Conservation (phyloP, 345 rosid species). For the Eucalyptus lansdowneana region DNA sequence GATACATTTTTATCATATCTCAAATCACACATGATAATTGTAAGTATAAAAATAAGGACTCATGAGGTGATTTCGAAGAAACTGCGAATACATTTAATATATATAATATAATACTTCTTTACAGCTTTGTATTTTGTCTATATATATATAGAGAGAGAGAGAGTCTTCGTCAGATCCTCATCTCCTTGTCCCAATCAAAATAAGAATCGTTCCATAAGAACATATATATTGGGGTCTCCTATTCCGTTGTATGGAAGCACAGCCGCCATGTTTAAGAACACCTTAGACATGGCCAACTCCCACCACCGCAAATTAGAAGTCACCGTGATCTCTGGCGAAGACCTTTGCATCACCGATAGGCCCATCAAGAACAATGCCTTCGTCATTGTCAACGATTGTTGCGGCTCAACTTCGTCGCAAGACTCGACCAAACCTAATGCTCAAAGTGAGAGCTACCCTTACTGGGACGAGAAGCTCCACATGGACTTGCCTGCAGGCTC, state of each 20-base stretch:
- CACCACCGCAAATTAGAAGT: slow-evolving; percentile 15
- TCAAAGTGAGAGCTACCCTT: background rate
- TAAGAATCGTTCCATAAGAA: background rate
- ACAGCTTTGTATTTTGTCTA: background rate
- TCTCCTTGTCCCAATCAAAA: background rate
- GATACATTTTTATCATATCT: background rate
- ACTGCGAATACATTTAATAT: background rate
- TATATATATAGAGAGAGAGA: no score
- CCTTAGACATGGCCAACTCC: background rate
- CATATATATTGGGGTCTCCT: background rate
- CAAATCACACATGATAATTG: background rate
- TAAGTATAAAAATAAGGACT: background rate
- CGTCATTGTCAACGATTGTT: background rate
- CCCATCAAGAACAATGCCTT: background rate
- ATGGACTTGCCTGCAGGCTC: background rate
- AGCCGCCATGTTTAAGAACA: no score
- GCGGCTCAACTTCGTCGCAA: background rate
- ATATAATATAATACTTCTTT: no score
- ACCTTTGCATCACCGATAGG: background rate
- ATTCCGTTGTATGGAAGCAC: no score
- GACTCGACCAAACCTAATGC: background rate
- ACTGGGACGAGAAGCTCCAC: slow-evolving; percentile 1
- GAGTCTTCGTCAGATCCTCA: background rate
- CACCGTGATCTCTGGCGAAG: background rate
- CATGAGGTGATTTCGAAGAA: background rate